Conservation (phyloP, 129 eudicot species). For the Arctium minus region DNA sequence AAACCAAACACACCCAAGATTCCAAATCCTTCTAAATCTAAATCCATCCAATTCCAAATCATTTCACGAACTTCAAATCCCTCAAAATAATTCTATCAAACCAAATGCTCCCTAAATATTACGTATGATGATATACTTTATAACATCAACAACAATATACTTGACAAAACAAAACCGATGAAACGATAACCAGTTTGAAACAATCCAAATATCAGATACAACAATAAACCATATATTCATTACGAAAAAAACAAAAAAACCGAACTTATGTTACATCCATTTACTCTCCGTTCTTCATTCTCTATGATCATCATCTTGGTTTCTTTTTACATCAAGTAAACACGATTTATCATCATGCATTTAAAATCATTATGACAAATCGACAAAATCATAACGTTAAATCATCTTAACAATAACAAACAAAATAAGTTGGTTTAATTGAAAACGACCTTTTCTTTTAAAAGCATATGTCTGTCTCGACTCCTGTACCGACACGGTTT, state of each 20-base stretch:
- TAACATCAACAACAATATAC: neutral
- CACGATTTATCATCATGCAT: neutral
- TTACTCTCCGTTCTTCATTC: neutral
- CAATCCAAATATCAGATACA: neutral
- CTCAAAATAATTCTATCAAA: too few relatives aligned
- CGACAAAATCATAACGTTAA: neutral
- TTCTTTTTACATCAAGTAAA: neutral
- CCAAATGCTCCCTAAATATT: neutral
- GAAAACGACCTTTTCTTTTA: neutral
- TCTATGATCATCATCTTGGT: neutral
- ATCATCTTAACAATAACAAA: neutral
- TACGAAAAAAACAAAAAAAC: neutral
- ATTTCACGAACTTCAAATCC: too few relatives aligned
- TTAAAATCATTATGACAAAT: neutral
- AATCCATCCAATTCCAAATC: too few relatives aligned
- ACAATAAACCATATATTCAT: neutral
- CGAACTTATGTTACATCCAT: neutral
- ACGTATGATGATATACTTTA: neutral
- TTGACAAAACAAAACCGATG: neutral
- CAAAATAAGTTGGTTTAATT: constrained; percentile 6
- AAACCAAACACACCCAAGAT: too few relatives aligned
- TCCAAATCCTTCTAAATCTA: too few relatives aligned
- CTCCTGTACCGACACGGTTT: neutral
- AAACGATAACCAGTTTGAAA: neutral
- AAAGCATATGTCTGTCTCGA: neutral